phyloP scores from a whole-genome alignment of 441 rosid species.

The Arabidopsis lyrata region DNA sequence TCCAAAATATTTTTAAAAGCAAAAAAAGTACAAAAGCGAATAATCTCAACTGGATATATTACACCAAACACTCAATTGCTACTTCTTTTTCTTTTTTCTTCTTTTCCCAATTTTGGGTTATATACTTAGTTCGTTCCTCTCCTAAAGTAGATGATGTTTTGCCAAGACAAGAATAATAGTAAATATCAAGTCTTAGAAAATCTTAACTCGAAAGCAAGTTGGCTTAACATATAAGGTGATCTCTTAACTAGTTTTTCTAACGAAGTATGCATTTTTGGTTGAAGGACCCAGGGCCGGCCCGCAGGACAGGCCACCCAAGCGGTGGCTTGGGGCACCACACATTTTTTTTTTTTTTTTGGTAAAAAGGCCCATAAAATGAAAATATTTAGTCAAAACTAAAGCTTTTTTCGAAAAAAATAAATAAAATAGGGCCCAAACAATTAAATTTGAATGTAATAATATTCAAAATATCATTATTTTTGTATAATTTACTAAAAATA shows the following conservation, averaged over 20 bases:
- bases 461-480: no score
- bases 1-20: constrained; percentile 37
- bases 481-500: no score
- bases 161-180: constrained; percentile 46
- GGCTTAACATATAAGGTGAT: neutral
- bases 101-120: constrained; percentile 33
- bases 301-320: no score
- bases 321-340: no score
- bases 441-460: no score
- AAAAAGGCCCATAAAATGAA: no score
- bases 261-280: neutral
- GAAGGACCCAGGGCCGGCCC: no score
- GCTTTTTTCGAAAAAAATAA: no score
- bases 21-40: constrained; percentile 40
- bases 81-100: constrained; percentile 35
- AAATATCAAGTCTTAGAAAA: constrained; percentile 18
- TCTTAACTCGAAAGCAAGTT: constrained; percentile 37
- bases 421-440: no score
- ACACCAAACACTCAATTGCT: constrained; percentile 45
- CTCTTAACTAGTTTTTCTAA: neutral
- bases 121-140: constrained; percentile 43
- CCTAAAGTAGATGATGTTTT: constrained; percentile 41
- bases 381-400: no score
- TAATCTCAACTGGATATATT: constrained; percentile 37
- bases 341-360: no score